phyloP scores from a whole-genome alignment of 176 grass and related monocot species.

The Leersia perrieri region DNA sequence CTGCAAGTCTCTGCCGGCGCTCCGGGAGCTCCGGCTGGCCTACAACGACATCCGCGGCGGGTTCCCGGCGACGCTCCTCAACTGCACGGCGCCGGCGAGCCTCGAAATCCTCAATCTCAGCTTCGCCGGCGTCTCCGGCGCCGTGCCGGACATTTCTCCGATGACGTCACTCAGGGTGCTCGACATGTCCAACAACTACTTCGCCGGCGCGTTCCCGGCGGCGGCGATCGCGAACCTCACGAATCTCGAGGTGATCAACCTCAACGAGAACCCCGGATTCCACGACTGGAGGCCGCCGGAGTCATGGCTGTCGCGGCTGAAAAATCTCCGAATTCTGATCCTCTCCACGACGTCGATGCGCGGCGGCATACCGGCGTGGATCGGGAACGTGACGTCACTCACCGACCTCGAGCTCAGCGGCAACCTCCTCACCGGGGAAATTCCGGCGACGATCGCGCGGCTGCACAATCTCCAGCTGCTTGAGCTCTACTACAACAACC shows the following conservation, averaged over 20 bases:
- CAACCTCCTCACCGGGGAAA: conserved; percentile 58
- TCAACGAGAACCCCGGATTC: conserved; percentile 91
- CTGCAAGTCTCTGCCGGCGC: conserved; percentile 54
- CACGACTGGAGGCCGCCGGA: conserved; percentile 58
- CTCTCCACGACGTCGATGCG: conserved; percentile 71
- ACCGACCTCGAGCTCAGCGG: conserved; percentile 82
- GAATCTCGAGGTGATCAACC: conserved; percentile 60
- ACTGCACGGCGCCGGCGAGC: conserved; percentile 64
- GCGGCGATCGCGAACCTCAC: conserved; percentile 53
- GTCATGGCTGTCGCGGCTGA: conserved; percentile 41
- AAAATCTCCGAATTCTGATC: conserved; percentile 58
- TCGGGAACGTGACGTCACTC: conserved; percentile 93
- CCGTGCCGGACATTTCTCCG: conserved; percentile 60
- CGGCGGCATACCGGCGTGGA: conserved; percentile 65
- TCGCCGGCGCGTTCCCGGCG: conserved; percentile 70
- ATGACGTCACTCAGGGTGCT: conserved; percentile 43
- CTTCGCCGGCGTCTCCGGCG: conserved; percentile 50
- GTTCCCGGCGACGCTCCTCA: conserved; percentile 51
- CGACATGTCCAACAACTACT: conserved; percentile 69
- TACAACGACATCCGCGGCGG: conserved; percentile 62
- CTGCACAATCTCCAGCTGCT: conserved; percentile 54
- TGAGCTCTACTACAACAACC: conserved; percentile 92
- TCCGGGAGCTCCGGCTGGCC: conserved; percentile 52
- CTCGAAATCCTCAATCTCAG: conserved; percentile 78
- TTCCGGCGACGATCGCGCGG: conserved; percentile 48